Percentiles rank a stretch among this genome's conserved stretches.
Evolutionary conservation across 1,284 basidiomycete genomes (phyloP).

Genomic region (Ustilago loliicola): DNA sequence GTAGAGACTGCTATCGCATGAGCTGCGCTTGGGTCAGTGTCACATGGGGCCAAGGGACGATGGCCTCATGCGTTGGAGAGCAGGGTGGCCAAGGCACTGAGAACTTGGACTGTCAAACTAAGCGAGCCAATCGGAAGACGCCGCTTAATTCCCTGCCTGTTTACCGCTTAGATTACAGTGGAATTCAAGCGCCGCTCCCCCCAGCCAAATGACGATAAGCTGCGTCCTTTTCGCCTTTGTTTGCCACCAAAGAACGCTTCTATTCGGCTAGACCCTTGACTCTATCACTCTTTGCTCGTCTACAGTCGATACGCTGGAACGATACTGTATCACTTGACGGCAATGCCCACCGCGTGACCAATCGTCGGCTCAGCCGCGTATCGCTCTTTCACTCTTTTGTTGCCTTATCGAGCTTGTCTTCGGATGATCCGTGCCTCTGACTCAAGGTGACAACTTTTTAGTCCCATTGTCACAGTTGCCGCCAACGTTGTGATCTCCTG

Average conservation of each 20-base stretch:
- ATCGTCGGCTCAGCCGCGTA: neutral
- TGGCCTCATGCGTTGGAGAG: too few relatives aligned
- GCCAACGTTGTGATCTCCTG: neutral
- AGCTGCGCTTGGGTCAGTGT: too few relatives aligned
- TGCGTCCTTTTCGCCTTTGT: neutral
- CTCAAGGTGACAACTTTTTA: neutral
- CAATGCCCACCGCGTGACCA: neutral
- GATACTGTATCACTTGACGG: neutral
- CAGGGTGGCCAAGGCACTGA: neutral
- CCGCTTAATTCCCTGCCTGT: constrained; percentile 10
- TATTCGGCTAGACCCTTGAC: too few relatives aligned
- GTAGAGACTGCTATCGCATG: too few relatives aligned
- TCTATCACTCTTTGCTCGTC: too few relatives aligned
- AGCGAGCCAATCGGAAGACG: constrained; percentile 33
- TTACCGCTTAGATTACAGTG: constrained; percentile 20
- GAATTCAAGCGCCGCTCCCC: neutral
- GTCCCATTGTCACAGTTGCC: neutral
- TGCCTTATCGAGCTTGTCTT: neutral
- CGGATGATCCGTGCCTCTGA: neutral
- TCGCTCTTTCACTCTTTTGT: neutral
- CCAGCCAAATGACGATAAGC: neutral
- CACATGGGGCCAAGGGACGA: too few relatives aligned
- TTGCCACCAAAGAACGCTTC: neutral
- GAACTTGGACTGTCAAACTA: neutral
- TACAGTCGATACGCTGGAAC: too few relatives aligned